Percentiles rank a stretch among this genome's conserved stretches.
Conservation (phyloP, 352 stramenopile species). For the Globisporangium viniferum region DNA sequence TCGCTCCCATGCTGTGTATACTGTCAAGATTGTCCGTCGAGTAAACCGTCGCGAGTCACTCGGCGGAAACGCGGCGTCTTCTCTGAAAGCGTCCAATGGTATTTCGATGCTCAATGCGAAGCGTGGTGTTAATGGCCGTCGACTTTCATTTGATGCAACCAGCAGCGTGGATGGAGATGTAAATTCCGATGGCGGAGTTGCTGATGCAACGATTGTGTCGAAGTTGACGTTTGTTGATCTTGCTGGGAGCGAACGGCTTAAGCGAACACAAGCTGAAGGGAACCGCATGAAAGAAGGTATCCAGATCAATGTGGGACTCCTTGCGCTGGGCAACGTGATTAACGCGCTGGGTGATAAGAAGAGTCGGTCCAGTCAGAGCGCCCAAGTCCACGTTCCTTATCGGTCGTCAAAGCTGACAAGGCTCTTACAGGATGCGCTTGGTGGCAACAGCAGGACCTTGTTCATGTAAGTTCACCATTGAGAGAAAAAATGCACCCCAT, state of each 20-base stretch:
- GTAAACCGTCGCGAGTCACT: conserved; percentile 30
- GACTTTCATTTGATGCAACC: conserved; percentile 16
- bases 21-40: conserved; percentile 74
- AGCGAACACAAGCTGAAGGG: conserved; percentile 81
- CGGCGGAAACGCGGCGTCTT: conserved; percentile 6
- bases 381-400: conserved; percentile 73
- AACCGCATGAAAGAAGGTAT: conserved; percentile 89
- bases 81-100: conserved; percentile 8
- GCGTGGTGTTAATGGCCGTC: conserved; percentile 15
- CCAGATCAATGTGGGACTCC: conserved; percentile 84
- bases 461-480: conserved; percentile 64
- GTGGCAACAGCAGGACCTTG: conserved; percentile 84
- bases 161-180: conserved; percentile 6
- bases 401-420: conserved; percentile 80
- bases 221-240: conserved; percentile 89
- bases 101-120: conserved; percentile 11
- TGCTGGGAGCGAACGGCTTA: conserved; percentile 81
- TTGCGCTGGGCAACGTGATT: conserved; percentile 86
- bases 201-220: conserved; percentile 52
- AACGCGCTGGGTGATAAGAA: conserved; percentile 81
- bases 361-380: conserved; percentile 23
- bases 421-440: conserved; percentile 80
- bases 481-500: neutral
- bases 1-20: conserved; percentile 86
- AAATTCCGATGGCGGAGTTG: conserved; percentile 17